These are phyloP conservation scores for Botrytis porri DNA, from an alignment of 2,329 filamentous ascomycete species.

Conservation along the genomic window DNA sequence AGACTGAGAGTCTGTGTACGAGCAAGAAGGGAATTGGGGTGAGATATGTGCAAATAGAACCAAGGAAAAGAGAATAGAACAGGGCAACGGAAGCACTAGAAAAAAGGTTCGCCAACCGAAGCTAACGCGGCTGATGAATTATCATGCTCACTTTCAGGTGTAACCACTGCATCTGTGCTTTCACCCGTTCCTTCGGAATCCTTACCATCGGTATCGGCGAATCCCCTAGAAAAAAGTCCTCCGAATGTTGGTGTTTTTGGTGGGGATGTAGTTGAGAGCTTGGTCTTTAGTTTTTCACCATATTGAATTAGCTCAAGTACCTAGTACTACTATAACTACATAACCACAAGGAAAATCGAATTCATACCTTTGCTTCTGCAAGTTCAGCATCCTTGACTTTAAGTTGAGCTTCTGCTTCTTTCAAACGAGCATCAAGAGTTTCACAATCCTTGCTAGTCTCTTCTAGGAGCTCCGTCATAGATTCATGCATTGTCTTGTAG, in stretches of 20 bases:
- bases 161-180: constrained; percentile 30
- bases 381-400: constrained; percentile 61
- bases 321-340: constrained; percentile 7
- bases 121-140: constrained; percentile 63
- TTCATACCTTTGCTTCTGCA: constrained; percentile 55
- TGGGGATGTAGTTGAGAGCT: constrained; percentile 41
- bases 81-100: constrained; percentile 29
- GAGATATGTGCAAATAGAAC: not conserved
- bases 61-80: constrained; percentile 6
- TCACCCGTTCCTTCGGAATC: constrained; percentile 32
- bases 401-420: constrained; percentile 40
- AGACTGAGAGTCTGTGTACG: not conserved
- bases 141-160: constrained; percentile 60
- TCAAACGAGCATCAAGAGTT: constrained; percentile 44
- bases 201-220: constrained; percentile 42
- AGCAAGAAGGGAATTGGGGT: not conserved
- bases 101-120: constrained; percentile 53
- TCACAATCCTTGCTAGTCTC: constrained; percentile 45
- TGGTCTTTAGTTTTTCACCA: constrained; percentile 40
- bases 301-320: constrained; percentile 14
- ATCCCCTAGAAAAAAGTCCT: constrained; percentile 54
- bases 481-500: constrained; percentile 60
- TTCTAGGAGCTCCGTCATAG: constrained; percentile 58
- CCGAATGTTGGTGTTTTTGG: constrained; percentile 38
- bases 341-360: not conserved